A percentile compares a stretch with the other conserved stretches of the same genome.
These are phyloP conservation scores for Trametopsis cervina DNA, from an alignment of 768 basidiomycete genomes.

Conservation along the genomic window DNA sequence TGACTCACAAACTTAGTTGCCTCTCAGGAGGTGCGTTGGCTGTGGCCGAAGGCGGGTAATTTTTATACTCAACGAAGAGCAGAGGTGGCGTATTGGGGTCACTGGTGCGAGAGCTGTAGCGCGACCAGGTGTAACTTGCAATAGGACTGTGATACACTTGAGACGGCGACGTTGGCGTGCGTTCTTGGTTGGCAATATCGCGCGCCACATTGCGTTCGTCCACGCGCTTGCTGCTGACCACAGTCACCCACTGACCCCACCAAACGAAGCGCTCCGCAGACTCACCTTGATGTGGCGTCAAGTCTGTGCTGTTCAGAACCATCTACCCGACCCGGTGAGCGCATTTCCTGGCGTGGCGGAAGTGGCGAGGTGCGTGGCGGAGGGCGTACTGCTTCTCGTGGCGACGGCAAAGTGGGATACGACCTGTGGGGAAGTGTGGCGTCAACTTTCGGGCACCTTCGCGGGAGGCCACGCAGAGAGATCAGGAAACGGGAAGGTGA, in stretches of 20 bases:
- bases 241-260: background rate
- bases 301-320: background rate
- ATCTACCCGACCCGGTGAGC: background rate
- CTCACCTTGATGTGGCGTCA: constrained; percentile 5
- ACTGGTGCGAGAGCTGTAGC: constrained; percentile 2
- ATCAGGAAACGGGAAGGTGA: background rate
- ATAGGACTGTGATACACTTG: background rate
- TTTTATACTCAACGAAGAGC: constrained; percentile 10
- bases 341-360: background rate
- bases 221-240: background rate
- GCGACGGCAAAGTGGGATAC: background rate
- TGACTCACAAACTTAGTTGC: constrained; percentile 1
- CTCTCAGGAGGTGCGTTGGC: background rate
- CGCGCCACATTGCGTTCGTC: background rate
- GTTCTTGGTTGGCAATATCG: background rate
- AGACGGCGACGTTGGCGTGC: background rate
- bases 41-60: background rate
- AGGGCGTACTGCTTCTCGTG: background rate
- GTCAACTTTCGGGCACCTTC: background rate
- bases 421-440: background rate
- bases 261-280: background rate
- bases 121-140: constrained; percentile 11
- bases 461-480: background rate
- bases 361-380: background rate
- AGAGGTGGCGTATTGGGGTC: background rate